A percentile compares a stretch with the other conserved stretches of the same genome.
These are phyloP conservation scores for Podosphaera aphanis DNA, from an alignment of 2,329 filamentous ascomycete species.

Conservation along the genomic window DNA sequence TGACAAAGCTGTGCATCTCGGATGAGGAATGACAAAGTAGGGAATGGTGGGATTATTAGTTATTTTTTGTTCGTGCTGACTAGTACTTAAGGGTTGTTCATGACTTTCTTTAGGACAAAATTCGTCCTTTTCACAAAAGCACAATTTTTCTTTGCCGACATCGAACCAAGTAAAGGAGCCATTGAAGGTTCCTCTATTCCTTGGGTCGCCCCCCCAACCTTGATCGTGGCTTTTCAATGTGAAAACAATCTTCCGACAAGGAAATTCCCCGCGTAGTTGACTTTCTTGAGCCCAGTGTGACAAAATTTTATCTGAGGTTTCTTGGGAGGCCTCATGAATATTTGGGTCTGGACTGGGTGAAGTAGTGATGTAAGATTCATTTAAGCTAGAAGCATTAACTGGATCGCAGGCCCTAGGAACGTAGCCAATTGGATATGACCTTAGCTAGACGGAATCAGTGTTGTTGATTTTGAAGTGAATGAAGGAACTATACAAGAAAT, in stretches of 20 bases:
- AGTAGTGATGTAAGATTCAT: constrained; percentile 2
- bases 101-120: no score
- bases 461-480: not conserved
- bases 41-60: not conserved
- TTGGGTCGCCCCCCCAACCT: constrained; percentile 24
- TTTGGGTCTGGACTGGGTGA: constrained; percentile 5
- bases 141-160: constrained; percentile 31
- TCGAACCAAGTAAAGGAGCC: constrained; percentile 40
- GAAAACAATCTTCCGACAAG: constrained; percentile 38
- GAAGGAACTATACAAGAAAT: constrained; percentile 19
- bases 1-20: no score
- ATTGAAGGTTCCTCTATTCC: constrained; percentile 19
- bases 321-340: constrained; percentile 1
- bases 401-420: constrained; percentile 1
- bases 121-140: not conserved
- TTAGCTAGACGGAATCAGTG: constrained; percentile 7
- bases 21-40: no score
- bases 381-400: constrained; percentile 3
- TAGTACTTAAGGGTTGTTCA: not conserved
- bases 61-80: not conserved
- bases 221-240: constrained; percentile 33
- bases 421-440: constrained; percentile 13
- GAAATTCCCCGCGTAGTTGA: constrained; percentile 16
- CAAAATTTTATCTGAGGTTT: constrained; percentile 8
- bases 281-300: constrained; percentile 6